Percentiles rank a stretch among this genome's conserved stretches.
Conservation (phyloP, 768 basidiomycete species). For the Boletus patriciae region DNA sequence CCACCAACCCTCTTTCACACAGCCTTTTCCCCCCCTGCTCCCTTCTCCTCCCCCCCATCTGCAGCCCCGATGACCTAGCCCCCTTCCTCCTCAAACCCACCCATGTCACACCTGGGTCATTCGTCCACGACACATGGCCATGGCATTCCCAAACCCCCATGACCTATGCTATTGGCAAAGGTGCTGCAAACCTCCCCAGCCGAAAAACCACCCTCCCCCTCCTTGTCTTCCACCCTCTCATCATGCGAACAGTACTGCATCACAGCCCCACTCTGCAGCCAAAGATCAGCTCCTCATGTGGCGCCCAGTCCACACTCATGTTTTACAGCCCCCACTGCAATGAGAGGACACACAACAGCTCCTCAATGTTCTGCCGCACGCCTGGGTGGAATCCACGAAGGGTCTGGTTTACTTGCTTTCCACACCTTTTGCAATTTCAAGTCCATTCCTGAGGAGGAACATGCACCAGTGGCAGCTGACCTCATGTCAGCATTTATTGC, state of each 20-base stretch:
- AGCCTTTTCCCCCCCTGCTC: not conserved
- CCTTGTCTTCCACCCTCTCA: too few species aligned
- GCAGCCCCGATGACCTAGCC: not conserved
- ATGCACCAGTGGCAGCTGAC: not conserved
- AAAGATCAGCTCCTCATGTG: too few species aligned
- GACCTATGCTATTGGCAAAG: not conserved
- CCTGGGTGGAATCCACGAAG: not conserved
- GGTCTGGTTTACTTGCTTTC: not conserved
- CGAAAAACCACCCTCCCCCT: too few species aligned
- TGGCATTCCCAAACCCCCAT: not conserved
- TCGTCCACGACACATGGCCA: too few species aligned
- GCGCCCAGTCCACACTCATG: too few species aligned
- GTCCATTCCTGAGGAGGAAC: not conserved
- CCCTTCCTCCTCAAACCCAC: not conserved
- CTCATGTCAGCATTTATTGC: not conserved
- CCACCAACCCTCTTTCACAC: not conserved
- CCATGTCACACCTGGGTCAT: too few species aligned
- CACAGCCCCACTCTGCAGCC: too few species aligned
- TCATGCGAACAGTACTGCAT: too few species aligned
- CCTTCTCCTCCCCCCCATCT: not conserved
- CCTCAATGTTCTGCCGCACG: not conserved
- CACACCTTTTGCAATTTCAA: not conserved
- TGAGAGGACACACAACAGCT: not conserved
- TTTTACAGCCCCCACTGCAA: not conserved
- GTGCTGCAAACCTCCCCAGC: not conserved